These are phyloP conservation scores for Neurospora africana DNA, from an alignment of 495 filamentous ascomycete species.

Conservation along the genomic window DNA sequence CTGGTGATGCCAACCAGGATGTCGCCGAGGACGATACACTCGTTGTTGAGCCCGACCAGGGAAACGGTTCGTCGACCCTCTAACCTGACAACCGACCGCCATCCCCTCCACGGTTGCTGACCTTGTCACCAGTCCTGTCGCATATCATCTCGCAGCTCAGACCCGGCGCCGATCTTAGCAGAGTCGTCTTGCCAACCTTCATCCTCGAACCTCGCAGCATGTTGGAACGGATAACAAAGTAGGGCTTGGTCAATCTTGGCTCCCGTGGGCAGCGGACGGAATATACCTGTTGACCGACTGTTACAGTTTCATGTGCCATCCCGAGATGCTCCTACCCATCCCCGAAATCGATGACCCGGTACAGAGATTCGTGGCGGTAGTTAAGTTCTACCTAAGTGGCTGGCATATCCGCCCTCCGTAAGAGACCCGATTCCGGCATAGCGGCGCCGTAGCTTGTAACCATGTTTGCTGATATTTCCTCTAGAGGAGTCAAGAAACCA, in stretches of 20 bases:
- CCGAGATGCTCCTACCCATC: conserved; percentile 87
- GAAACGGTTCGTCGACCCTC: conserved; percentile 45
- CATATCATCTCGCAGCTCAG: conserved; percentile 96
- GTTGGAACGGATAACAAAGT: conserved; percentile 99
- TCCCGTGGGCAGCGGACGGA: neutral
- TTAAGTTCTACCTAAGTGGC: conserved; percentile 95
- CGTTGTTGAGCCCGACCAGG: conserved; percentile 65
- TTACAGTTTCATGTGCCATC: conserved; percentile 95
- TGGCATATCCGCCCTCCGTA: conserved; percentile 99
- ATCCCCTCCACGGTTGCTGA: neutral
- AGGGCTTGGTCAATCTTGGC: conserved; percentile 13
- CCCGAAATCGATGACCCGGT: conserved; percentile 80
- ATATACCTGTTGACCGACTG: conserved; percentile 14
- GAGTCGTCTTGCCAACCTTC: conserved; percentile 92
- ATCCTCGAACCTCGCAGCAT: conserved; percentile 96
- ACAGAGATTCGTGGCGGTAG: conserved; percentile 82
- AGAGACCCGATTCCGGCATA: conserved; percentile 13
- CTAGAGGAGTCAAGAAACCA: conserved; percentile 94
- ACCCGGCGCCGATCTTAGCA: conserved; percentile 88
- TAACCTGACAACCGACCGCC: neutral
- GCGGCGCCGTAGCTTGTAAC: neutral
- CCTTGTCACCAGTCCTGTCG: conserved; percentile 53
- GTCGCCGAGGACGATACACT: conserved; percentile 59
- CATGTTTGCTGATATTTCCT: conserved; percentile 12
- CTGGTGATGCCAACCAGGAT: conserved; percentile 26